These are phyloP conservation scores for Entomortierella parvispora DNA, from an alignment of 192 early-diverging fungal species.

Conservation along the genomic window DNA sequence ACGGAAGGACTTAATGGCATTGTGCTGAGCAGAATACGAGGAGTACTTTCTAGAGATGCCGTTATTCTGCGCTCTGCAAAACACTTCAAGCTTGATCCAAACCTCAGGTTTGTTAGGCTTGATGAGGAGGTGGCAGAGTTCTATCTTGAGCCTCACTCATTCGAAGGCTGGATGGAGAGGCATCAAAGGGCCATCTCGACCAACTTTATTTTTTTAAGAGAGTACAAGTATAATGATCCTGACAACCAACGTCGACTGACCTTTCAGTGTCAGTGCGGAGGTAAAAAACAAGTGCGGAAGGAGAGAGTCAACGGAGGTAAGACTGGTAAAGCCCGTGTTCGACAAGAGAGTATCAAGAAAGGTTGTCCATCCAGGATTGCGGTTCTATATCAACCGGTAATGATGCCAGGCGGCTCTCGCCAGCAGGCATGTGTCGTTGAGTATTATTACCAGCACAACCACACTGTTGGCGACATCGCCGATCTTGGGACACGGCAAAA, in stretches of 20 bases:
- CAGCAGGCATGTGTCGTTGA: too few species aligned
- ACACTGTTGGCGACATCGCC: constrained; percentile 2
- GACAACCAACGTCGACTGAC: constrained; percentile 2
- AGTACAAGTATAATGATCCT: background rate
- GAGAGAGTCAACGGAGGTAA: constrained; percentile 1
- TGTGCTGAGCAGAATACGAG: too few species aligned
- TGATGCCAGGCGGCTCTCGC: too few species aligned
- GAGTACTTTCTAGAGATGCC: background rate
- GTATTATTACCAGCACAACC: constrained; percentile 35
- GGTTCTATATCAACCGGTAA: too few species aligned
- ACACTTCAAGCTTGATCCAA: constrained; percentile 9
- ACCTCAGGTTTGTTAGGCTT: constrained; percentile 5
- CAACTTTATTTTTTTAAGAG: background rate
- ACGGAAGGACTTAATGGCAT: too few species aligned
- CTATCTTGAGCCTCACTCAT: too few species aligned
- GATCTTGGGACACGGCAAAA: constrained; percentile 16
- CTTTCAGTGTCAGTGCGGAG: constrained; percentile 7
- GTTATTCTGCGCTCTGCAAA: constrained; percentile 2
- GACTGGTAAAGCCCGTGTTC: constrained; percentile 8
- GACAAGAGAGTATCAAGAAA: background rate
- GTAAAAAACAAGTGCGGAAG: constrained; percentile 2
- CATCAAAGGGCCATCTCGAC: constrained; percentile 21
- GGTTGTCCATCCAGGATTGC: constrained; percentile 8
- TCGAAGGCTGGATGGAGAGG: too few species aligned
- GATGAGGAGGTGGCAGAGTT: too few species aligned